Base-by-base conservation (phyloP, 768 basidiomycete species). In the Tricholoma flavovirens region DNA sequence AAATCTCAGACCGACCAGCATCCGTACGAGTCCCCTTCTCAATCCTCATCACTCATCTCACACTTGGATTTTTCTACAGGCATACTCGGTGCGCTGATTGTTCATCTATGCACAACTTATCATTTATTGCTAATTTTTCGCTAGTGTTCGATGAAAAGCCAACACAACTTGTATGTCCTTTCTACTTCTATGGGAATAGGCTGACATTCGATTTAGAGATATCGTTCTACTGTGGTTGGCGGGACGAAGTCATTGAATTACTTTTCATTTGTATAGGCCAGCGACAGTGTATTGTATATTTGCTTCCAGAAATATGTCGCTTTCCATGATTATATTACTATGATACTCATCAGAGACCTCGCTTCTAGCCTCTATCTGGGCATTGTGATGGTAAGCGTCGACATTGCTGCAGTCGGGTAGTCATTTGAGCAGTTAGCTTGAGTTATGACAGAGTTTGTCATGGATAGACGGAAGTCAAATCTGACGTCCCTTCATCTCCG, bases 91-190 rank as follows among this genome's bases (percentile, higher is more conserved):
- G 71, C 56, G 83, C 62, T 4, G 9, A 40, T 21, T 50, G 11
- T 42, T 21, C 10, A 43, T n/a, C 6, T 15, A 30, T 33, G 4
- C 45, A 14, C 21, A 58, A 55, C 42, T 59, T 22, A 21, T 53
- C 43, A 32, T 48, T 49, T 24, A 51, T 56, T 56, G 33, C 57
- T 58, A 38, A 45, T 30, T 35, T 51, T 49, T 21, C 46, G 49
- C 0, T 62, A 97, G 94, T 96, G 93, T 68, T 97, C 93, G 2
- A 95, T 96, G 88, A 95, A 94, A 71, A 94, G 86, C 65, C 89
- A 91, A 69, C 93, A 97, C 69, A 97, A 97, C 67, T 74, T 97
- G 87, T 90, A 62, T 54, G 88, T 68, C 32, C 24, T 24, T 17
- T 46, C 14, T 21, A 9, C 5, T 53, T 43, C 17, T 19, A n/a